A percentile compares a stretch with the other conserved stretches of the same genome.
Evolutionary conservation across 441 rosid species (phyloP).

Genomic region (Euphorbia corollata): DNA sequence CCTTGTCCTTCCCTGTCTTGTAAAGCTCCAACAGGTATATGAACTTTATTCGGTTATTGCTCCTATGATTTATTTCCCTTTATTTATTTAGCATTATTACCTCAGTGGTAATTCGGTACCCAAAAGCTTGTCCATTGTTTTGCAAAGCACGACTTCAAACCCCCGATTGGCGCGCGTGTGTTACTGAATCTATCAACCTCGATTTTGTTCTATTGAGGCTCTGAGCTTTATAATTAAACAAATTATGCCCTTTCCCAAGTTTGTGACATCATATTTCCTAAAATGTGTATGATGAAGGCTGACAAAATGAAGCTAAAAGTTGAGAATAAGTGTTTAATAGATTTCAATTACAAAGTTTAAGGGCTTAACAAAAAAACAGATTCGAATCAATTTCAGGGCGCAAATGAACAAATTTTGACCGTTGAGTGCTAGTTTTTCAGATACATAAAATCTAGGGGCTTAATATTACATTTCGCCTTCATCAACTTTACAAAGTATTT

Average conservation of each 20-base stretch:
- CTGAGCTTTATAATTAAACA: neutral
- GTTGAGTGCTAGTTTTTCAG: neutral
- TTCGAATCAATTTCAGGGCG: neutral
- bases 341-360: neutral
- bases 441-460: constrained; percentile 2
- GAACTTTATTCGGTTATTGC: neutral
- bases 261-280: neutral
- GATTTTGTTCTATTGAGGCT: neutral
- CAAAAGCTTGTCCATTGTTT: neutral
- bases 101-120: too few species aligned
- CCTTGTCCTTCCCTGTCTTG: constrained; percentile 88
- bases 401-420: neutral
- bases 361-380: neutral
- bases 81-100: neutral
- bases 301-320: neutral
- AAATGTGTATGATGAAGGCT: neutral
- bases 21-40: constrained; percentile 83
- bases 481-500: neutral
- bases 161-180: neutral
- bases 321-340: neutral
- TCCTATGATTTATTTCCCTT: neutral
- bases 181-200: neutral
- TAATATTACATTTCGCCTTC: neutral
- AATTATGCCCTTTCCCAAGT: neutral
- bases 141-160: neutral